Percentiles rank a stretch among this genome's conserved stretches.
Conservation (phyloP, 2,329 filamentous ascomycete genomes). For the Bimuria novae-zelandiae region DNA sequence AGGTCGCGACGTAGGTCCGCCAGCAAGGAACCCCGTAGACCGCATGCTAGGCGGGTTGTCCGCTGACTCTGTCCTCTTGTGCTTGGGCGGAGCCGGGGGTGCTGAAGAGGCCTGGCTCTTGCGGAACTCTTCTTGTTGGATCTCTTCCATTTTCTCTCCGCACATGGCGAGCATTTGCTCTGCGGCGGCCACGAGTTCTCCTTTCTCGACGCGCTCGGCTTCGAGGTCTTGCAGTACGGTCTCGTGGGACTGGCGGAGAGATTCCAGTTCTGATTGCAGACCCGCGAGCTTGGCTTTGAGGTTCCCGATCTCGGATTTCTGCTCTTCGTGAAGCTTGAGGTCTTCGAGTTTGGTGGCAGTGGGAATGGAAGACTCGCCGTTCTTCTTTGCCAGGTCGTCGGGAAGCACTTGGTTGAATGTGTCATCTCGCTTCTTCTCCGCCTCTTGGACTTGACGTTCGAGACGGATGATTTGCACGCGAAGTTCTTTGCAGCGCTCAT, state of each 20-base stretch:
- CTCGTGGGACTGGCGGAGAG: conserved; percentile 71
- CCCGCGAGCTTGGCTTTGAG: conserved; percentile 76
- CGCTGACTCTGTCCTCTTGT: conserved; percentile 10
- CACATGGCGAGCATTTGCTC: conserved; percentile 82
- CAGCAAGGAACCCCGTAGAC: conserved; percentile 39
- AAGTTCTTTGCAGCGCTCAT: conserved; percentile 82
- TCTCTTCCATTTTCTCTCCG: conserved; percentile 48
- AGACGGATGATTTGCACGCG: conserved; percentile 73
- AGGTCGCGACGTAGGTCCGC: conserved; percentile 26
- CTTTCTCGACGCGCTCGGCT: conserved; percentile 79
- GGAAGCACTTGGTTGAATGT: conserved; percentile 63
- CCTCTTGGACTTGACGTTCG: conserved; percentile 72
- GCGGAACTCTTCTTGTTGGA: conserved; percentile 51
- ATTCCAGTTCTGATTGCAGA: conserved; percentile 71
- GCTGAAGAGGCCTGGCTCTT: conserved; percentile 53
- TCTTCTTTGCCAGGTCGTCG: conserved; percentile 15
- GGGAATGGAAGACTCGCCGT: conserved; percentile 18
- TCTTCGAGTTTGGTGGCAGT: conserved; percentile 36
- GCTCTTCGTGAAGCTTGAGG: conserved; percentile 60
- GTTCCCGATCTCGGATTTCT: conserved; percentile 69
- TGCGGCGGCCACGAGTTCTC: conserved; percentile 77
- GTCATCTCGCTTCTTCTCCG: conserved; percentile 68
- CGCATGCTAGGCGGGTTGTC: conserved; percentile 29
- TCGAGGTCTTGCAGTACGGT: conserved; percentile 69
- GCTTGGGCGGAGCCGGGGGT: conserved; percentile 15